Conservation (phyloP, 202 grass and related monocot genomes). For the Zoysia matrella region DNA sequence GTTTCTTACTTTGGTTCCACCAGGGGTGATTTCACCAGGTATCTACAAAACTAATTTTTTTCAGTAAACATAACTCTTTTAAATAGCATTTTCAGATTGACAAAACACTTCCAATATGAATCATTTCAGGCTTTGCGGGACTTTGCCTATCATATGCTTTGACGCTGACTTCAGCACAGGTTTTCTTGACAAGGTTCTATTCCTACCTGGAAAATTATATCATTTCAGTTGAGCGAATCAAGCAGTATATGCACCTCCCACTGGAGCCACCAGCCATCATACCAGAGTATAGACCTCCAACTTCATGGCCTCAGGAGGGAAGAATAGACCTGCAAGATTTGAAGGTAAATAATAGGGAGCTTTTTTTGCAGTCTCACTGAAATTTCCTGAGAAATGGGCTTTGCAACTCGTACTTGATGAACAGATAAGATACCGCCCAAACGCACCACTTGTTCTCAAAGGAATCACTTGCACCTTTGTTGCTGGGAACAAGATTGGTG, state of each 20-base stretch:
- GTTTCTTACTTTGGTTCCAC: slow-evolving; percentile 80
- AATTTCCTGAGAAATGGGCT: slow-evolving; percentile 1
- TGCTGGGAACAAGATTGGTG: slow-evolving; percentile 80
- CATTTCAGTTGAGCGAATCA: slow-evolving; percentile 88
- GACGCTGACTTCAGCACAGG: slow-evolving; percentile 60
- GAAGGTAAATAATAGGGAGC: slow-evolving; percentile 56
- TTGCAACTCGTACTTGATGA: slow-evolving; percentile 36
- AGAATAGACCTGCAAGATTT: slow-evolving; percentile 80
- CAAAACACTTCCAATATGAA: slow-evolving; percentile 13
- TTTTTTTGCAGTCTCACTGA: background rate
- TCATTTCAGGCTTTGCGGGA: slow-evolving; percentile 80
- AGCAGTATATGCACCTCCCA: slow-evolving; percentile 85
- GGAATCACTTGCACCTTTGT: slow-evolving; percentile 83
- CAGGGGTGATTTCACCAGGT: slow-evolving; percentile 78
- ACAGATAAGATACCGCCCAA: slow-evolving; percentile 82
- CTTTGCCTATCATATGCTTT: slow-evolving; percentile 90
- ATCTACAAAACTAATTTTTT: slow-evolving; percentile 6
- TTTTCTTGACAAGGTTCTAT: slow-evolving; percentile 84
- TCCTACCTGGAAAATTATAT: slow-evolving; percentile 86
- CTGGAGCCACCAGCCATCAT: slow-evolving; percentile 74
- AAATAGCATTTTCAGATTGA: slow-evolving; percentile 2
- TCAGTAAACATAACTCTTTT: background rate
- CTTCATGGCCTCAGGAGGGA: slow-evolving; percentile 86
- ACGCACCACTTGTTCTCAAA: slow-evolving; percentile 87
- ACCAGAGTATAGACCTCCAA: slow-evolving; percentile 69